These are phyloP conservation scores for Paxillus rubicundulus DNA, from an alignment of 768 basidiomycete genomes.

Conservation along the genomic window DNA sequence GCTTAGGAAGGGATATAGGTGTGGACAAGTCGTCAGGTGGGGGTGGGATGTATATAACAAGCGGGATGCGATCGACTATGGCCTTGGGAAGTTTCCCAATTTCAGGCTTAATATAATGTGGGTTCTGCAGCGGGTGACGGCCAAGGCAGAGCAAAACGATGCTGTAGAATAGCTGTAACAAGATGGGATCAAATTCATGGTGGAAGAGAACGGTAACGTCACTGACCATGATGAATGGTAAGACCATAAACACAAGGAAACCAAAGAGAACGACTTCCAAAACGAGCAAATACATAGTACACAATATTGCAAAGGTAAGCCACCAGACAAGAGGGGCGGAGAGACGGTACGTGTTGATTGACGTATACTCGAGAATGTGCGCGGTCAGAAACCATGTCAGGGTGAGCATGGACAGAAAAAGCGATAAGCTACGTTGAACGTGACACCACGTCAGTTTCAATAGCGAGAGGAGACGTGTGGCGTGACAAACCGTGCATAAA, in stretches of 20 bases:
- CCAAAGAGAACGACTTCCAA: constrained; percentile 72
- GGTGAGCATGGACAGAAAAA: constrained; percentile 68
- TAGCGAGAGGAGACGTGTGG: neutral
- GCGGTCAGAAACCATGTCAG: constrained; percentile 81
- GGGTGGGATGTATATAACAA: constrained; percentile 83
- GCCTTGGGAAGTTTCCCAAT: constrained; percentile 70
- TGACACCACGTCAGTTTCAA: constrained; percentile 16
- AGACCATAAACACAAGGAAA: constrained; percentile 73
- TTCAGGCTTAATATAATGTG: constrained; percentile 71
- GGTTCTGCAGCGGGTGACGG: constrained; percentile 74
- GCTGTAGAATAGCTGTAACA: constrained; percentile 68
- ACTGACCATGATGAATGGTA: constrained; percentile 76
- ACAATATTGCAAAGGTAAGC: constrained; percentile 77
- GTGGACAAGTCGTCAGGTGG: constrained; percentile 51
- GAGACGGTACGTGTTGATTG: constrained; percentile 67
- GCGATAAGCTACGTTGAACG: constrained; percentile 46
- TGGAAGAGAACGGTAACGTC: neutral
- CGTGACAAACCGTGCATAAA: constrained; percentile 28
- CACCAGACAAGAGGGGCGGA: constrained; percentile 84
- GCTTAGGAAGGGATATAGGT: constrained; percentile 43
- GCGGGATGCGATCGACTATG: constrained; percentile 74
- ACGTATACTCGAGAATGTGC: constrained; percentile 77
- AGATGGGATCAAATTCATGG: constrained; percentile 5
- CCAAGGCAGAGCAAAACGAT: constrained; percentile 76
- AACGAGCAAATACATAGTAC: constrained; percentile 75